A percentile compares a stretch with the other conserved stretches of the same genome.
These are phyloP conservation scores for Teratosphaeria zuluensis DNA, from an alignment of 2,329 filamentous ascomycete genomes.

Conservation along the genomic window DNA sequence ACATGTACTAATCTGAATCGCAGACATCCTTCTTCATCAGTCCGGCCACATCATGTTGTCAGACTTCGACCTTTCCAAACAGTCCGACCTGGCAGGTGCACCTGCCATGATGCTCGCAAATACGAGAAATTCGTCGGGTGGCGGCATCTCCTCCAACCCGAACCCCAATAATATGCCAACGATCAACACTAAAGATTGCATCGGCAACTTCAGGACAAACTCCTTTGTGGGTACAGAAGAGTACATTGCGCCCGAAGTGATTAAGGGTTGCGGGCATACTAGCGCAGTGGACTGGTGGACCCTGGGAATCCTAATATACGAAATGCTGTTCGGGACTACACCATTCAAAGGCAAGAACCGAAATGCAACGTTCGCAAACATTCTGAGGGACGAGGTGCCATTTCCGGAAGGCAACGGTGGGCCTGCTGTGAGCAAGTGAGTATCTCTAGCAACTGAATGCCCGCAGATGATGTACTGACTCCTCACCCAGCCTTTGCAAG, in stretches of 20 bases:
- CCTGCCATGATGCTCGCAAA: slow-evolving; percentile 84
- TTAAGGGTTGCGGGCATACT: slow-evolving; percentile 96
- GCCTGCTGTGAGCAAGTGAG: slow-evolving; percentile 86
- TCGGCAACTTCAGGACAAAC: slow-evolving; percentile 95
- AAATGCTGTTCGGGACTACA: slow-evolving; percentile 97
- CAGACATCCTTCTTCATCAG: slow-evolving; percentile 93
- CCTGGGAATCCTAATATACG: slow-evolving; percentile 89
- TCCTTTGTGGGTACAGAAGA: slow-evolving; percentile 98
- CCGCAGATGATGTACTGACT: background rate
- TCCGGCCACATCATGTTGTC: slow-evolving; percentile 99
- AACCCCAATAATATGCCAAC: slow-evolving; percentile 65
- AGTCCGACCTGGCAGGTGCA: slow-evolving; percentile 89
- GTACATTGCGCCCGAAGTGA: slow-evolving; percentile 97
- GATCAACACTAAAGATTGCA: slow-evolving; percentile 98
- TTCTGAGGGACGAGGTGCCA: slow-evolving; percentile 85
- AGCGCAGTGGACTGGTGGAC: slow-evolving; percentile 99
- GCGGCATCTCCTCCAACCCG: slow-evolving; percentile 59
- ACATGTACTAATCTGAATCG: background rate
- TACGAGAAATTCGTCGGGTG: slow-evolving; percentile 34
- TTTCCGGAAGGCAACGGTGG: slow-evolving; percentile 83
- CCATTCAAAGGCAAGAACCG: slow-evolving; percentile 99
- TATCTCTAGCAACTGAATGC: slow-evolving; percentile 10
- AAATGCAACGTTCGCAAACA: slow-evolving; percentile 96
- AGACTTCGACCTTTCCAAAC: slow-evolving; percentile 96
- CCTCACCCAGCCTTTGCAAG: slow-evolving; percentile 68